Evolutionary conservation across 768 basidiomycete species (phyloP).

Genomic region (Naematelia aurantialba): DNA sequence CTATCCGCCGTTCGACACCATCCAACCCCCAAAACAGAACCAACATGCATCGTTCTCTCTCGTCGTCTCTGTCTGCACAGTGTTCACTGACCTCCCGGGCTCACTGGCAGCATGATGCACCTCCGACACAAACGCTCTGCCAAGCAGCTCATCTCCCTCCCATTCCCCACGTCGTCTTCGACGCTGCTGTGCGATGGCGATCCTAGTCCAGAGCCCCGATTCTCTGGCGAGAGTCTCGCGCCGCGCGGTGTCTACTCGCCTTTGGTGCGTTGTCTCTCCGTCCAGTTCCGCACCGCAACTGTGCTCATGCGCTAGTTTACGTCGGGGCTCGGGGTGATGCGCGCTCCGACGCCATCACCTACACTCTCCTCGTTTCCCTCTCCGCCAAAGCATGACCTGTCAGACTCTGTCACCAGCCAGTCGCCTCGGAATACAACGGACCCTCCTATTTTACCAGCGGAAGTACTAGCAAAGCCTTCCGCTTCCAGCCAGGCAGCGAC

Average conservation of each 20-base stretch:
- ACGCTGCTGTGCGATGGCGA: conserved; percentile 12
- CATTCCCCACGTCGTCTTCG: conserved; percentile 19
- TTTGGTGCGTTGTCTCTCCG: conserved; percentile 26
- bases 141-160: conserved; percentile 14
- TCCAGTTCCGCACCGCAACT: neutral
- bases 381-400: conserved; percentile 10
- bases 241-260: conserved; percentile 35
- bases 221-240: conserved; percentile 25
- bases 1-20: neutral
- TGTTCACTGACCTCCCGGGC: too few relatives aligned
- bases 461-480: neutral
- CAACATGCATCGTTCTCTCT: neutral
- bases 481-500: conserved; percentile 19
- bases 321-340: conserved; percentile 12
- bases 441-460: neutral
- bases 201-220: conserved; percentile 8
- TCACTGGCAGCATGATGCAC: neutral
- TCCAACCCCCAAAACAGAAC: neutral
- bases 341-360: conserved; percentile 14
- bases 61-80: neutral
- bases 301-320: conserved; percentile 17
- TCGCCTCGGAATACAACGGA: neutral
- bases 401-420: conserved; percentile 3
- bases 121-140: conserved; percentile 24
- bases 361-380: conserved; percentile 22